Conservation (phyloP, 306 rosid genomes). For the Trichosanthes truncata region DNA sequence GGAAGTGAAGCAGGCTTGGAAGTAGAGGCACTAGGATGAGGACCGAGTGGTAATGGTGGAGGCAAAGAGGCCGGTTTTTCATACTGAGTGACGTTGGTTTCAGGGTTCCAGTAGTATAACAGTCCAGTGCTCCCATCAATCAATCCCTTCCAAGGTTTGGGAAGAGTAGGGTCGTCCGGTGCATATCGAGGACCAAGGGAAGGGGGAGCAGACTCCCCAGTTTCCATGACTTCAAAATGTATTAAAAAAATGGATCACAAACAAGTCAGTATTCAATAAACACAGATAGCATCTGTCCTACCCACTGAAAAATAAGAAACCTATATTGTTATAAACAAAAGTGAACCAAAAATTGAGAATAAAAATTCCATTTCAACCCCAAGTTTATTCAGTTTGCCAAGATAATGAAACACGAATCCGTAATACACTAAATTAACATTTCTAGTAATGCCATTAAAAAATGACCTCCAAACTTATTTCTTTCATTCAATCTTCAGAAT, state of each 20-base stretch:
- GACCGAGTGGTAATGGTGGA: slow-evolving; percentile 42
- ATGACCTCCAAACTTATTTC: neutral
- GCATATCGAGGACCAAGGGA: slow-evolving; percentile 81
- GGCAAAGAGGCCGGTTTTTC: slow-evolving; percentile 54
- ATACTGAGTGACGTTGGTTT: slow-evolving; percentile 82
- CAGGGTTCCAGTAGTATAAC: slow-evolving; percentile 92
- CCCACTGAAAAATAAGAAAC: neutral
- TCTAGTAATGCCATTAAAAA: neutral
- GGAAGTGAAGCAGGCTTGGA: slow-evolving; percentile 63
- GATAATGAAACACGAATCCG: neutral
- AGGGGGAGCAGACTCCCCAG: slow-evolving; percentile 59
- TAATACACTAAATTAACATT: neutral
- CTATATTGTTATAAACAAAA: neutral
- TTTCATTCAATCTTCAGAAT: neutral
- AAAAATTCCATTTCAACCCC: neutral
- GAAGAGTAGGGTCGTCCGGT: slow-evolving; percentile 89
- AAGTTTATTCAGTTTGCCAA: neutral
- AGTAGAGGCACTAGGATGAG: slow-evolving; percentile 26
- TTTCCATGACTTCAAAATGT: slow-evolving; percentile 29
- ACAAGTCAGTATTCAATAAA: neutral
- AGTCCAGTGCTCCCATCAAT: slow-evolving; percentile 82
- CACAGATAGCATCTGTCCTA: neutral
- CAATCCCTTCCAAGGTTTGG: slow-evolving; percentile 88
- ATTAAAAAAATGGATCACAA: neutral
- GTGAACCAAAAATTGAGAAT: neutral